A percentile compares a stretch with the other conserved stretches of the same genome.
Evolutionary conservation across 768 basidiomycete genomes (phyloP).

Genomic region (Collybia mongolica): DNA sequence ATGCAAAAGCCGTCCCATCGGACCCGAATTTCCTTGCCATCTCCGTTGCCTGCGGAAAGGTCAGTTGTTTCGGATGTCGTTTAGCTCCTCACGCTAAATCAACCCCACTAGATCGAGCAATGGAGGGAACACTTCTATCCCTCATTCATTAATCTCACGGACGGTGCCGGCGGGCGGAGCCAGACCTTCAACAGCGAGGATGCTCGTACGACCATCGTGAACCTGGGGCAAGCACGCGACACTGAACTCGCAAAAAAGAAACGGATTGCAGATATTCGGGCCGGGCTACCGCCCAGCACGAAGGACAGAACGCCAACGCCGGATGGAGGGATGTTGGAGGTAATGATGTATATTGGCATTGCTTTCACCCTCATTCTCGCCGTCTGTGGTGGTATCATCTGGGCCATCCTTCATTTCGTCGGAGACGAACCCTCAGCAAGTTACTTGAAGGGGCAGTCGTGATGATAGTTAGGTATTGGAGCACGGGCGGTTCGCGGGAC

Average conservation of each 20-base stretch:
- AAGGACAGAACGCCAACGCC: neutral
- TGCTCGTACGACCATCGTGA: slow-evolving; percentile 52
- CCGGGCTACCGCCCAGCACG: slow-evolving; percentile 2
- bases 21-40: slow-evolving; percentile 88
- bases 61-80: slow-evolving; percentile 28
- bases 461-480: neutral
- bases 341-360: slow-evolving; percentile 27
- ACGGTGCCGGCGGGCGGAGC: slow-evolving; percentile 11
- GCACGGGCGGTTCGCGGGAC: neutral
- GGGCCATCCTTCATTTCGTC: slow-evolving; percentile 7
- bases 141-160: slow-evolving; percentile 65
- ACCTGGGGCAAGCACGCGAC: slow-evolving; percentile 42
- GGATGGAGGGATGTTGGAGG: slow-evolving; percentile 17
- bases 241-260: slow-evolving; percentile 28
- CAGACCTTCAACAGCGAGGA: slow-evolving; percentile 47
- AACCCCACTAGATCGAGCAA: slow-evolving; percentile 71
- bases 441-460: neutral
- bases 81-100: slow-evolving; percentile 11
- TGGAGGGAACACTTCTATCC: slow-evolving; percentile 96
- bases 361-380: slow-evolving; percentile 11
- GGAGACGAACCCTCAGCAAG: slow-evolving; percentile 5
- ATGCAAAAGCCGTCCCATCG: slow-evolving; percentile 70
- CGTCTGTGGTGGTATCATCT: slow-evolving; percentile 10
- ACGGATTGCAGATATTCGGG: slow-evolving; percentile 25
- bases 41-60: slow-evolving; percentile 83